Percentiles rank a stretch among this genome's conserved stretches.
Conservation (phyloP, 495 filamentous ascomycete species). For the Tirmania nivea region DNA sequence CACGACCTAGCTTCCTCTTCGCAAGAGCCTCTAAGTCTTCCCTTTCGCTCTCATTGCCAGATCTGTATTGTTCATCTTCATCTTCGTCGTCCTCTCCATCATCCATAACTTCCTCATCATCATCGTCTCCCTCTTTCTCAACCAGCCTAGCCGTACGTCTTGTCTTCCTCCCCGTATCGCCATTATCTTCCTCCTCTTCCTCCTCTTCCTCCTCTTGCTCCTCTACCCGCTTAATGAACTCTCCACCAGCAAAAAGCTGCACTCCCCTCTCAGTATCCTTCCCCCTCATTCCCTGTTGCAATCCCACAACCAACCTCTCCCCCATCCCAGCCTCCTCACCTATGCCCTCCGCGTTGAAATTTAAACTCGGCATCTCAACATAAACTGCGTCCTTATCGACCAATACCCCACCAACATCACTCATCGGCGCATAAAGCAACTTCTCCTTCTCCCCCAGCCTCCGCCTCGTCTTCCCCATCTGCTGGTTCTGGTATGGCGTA, state of each 20-base stretch:
- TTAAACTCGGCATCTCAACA: slow-evolving; percentile 51
- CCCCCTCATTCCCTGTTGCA: slow-evolving; percentile 69
- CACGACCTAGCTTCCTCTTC: slow-evolving; percentile 31
- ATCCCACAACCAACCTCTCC: slow-evolving; percentile 73
- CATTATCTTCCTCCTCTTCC: neutral
- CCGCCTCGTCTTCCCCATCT: slow-evolving; percentile 55
- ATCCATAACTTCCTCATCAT: slow-evolving; percentile 27
- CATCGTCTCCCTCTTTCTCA: slow-evolving; percentile 32
- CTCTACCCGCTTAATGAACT: slow-evolving; percentile 37
- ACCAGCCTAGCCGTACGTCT: slow-evolving; percentile 43
- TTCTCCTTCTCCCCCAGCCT: slow-evolving; percentile 89
- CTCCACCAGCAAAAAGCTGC: slow-evolving; percentile 59
- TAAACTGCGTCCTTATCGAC: slow-evolving; percentile 66
- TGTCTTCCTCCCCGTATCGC: slow-evolving; percentile 41
- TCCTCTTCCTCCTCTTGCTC: slow-evolving; percentile 31
- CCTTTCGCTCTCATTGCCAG: neutral
- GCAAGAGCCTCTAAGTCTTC: slow-evolving; percentile 25
- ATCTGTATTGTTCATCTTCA: slow-evolving; percentile 27
- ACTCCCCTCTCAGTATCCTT: slow-evolving; percentile 63
- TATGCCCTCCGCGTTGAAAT: slow-evolving; percentile 39
- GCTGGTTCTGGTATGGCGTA: slow-evolving; percentile 72
- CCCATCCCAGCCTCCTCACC: slow-evolving; percentile 59
- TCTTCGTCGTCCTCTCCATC: slow-evolving; percentile 38
- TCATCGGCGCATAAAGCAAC: slow-evolving; percentile 89
- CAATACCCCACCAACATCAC: slow-evolving; percentile 78